These are phyloP conservation scores for Vicia villosa DNA, from an alignment of 306 rosid species.

Conservation along the genomic window DNA sequence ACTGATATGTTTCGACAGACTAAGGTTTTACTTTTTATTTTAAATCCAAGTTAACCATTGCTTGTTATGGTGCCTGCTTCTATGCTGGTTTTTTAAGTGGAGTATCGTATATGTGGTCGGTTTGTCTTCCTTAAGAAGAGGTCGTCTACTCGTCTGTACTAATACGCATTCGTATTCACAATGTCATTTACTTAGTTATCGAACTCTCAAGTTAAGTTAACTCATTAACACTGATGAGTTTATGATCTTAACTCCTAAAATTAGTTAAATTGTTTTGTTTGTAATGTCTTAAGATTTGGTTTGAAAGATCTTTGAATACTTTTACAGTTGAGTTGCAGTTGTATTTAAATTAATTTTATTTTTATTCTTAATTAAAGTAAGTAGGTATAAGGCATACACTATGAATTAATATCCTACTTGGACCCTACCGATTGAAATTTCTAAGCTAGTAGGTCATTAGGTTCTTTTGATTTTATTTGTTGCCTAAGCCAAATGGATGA, in stretches of 20 bases:
- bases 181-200: too few species aligned
- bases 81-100: slow-evolving; percentile 9
- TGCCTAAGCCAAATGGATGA: not conserved
- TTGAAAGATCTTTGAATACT: too few species aligned
- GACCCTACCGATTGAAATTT: not conserved
- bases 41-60: not conserved
- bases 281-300: too few species aligned
- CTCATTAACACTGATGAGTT: too few species aligned
- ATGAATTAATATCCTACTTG: not conserved
- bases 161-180: too few species aligned
- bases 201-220: too few species aligned
- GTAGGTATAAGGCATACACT: not conserved
- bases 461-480: not conserved
- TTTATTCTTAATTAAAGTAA: not conserved
- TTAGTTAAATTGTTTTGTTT: too few species aligned
- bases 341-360: not conserved
- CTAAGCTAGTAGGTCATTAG: not conserved
- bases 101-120: not conserved
- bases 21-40: not conserved
- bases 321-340: not conserved
- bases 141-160: not conserved
- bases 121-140: not conserved
- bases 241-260: too few species aligned
- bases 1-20: not conserved
- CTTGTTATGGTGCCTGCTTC: not conserved